A percentile compares a stretch with the other conserved stretches of the same genome.
Evolutionary conservation across 768 basidiomycete species (phyloP).

Genomic region (Termitomyces eurrhizus): DNA sequence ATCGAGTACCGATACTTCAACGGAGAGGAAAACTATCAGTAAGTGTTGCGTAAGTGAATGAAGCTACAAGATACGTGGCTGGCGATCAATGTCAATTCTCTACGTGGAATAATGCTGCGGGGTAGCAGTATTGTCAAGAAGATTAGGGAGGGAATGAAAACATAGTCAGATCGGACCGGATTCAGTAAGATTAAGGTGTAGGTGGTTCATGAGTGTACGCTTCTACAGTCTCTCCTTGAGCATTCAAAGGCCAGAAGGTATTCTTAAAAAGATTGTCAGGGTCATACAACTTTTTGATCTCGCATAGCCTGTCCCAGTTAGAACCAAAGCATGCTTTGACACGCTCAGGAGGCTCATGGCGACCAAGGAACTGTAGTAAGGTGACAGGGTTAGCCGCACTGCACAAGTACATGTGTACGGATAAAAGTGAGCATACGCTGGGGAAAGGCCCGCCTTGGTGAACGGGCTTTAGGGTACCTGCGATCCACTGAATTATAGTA

Average conservation of each 20-base stretch:
- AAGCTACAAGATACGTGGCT: not conserved
- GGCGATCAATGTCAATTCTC: not conserved
- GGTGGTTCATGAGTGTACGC: conserved; percentile 61
- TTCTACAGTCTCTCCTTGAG: conserved; percentile 49
- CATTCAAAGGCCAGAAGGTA: conserved; percentile 76
- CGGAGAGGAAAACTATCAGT: not conserved
- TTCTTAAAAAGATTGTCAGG: conserved; percentile 73
- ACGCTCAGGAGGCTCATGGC: conserved; percentile 60
- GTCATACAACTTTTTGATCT: conserved; percentile 75
- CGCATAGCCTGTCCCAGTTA: conserved; percentile 68
- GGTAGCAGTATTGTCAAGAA: not conserved
- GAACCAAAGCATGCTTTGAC: conserved; percentile 66
- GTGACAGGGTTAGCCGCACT: conserved; percentile 13
- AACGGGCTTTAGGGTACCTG: conserved; percentile 64
- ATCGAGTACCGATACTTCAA: not conserved
- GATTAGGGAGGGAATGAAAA: not conserved
- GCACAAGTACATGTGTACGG: conserved; percentile 1
- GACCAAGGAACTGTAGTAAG: conserved; percentile 61
- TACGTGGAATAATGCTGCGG: not conserved
- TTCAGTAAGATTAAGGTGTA: conserved; percentile 27
- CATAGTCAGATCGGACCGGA: not conserved
- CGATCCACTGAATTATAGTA: conserved; percentile 65
- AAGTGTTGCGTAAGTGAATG: not conserved
- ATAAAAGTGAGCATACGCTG: conserved; percentile 43
- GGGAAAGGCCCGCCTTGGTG: conserved; percentile 81